phyloP scores from a whole-genome alignment of 192 early-diverging fungal genomes.

The Chytriomyces sp. region DNA sequence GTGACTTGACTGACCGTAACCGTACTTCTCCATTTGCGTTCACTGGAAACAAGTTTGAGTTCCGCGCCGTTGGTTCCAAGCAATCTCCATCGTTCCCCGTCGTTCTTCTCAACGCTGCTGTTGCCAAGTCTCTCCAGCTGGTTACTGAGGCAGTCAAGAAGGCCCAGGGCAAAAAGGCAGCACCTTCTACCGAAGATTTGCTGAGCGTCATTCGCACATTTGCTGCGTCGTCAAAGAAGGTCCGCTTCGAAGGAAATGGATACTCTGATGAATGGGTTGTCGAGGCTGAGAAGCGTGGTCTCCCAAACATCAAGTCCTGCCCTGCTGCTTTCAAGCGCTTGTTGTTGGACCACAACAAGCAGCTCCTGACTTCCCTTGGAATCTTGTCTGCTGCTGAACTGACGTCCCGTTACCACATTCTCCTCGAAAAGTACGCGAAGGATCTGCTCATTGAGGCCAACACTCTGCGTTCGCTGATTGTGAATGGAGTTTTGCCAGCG shows the following conservation, averaged over 20 bases:
- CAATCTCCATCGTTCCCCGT: conserved; percentile 97
- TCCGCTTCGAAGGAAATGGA: conserved; percentile 98
- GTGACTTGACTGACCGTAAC: conserved; percentile 99
- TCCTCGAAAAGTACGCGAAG: conserved; percentile 97
- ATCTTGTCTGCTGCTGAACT: conserved; percentile 90
- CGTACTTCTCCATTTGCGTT: conserved; percentile 99
- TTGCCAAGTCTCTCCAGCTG: conserved; percentile 78
- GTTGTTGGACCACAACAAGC: conserved; percentile 67
- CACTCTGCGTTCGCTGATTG: conserved; percentile 82
- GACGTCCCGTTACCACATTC: conserved; percentile 91
- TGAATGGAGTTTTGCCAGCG: conserved; percentile 86
- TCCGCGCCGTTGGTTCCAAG: conserved; percentile 97
- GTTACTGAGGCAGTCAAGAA: conserved; percentile 76
- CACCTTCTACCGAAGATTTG: conserved; percentile 85
- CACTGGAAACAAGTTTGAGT: conserved; percentile 99
- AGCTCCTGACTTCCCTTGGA: conserved; percentile 78
- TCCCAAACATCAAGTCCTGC: conserved; percentile 93
- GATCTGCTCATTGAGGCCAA: conserved; percentile 92
- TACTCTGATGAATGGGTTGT: conserved; percentile 93
- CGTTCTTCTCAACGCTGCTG: conserved; percentile 90
- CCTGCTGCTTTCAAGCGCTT: conserved; percentile 90
- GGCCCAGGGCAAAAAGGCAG: conserved; percentile 81
- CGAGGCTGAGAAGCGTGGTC: conserved; percentile 91
- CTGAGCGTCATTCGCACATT: conserved; percentile 85
- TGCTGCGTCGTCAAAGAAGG: conserved; percentile 76